Base-by-base conservation (phyloP, 2,329 filamentous ascomycete genomes). In the Colletotrichum sp. region DNA sequence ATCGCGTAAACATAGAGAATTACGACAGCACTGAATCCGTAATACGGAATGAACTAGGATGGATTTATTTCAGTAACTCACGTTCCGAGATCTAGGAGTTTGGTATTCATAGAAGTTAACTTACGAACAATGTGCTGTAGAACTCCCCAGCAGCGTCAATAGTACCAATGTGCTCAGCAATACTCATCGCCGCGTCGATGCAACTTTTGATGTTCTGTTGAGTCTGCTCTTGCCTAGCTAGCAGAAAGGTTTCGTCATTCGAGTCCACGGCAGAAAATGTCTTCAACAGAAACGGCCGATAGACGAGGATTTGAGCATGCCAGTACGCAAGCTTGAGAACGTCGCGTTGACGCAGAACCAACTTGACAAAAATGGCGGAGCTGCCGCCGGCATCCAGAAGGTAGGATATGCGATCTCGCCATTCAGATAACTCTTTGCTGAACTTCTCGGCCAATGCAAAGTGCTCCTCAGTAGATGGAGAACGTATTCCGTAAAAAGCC, bases 1-100 rank as follows among this genome's bases (percentile, higher is more conserved):
- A 88, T 87, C 7, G 83, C 82, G 64, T 85, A 86, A 1, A 88
- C 83, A 68, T 88, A 88, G 2, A 88, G 79, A 2, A 88, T 82
- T 1, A 87, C 85, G 1, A 86, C 84, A 0, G 86, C 87, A 21
- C 82, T 87, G 57, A 88, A 89, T 0, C 84, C 86, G 64, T 85
- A 86, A 69, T 88, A 88, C 26, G 85, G 85, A 3, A 81, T 83
- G 39, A 84, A 83, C 82, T 39, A 18, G 36, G 1, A 8, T 4
- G 7, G 7, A 7, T 8, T 8, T 6, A 14, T 16, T 3, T 36
- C 14, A 36, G 34, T 36, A 14, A 34, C 32, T 28, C 26, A 28
- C 26, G 26, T 28, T 28, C 26, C 26, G 26, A 28, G 26, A 28
- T 7, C 26, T 28, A 28, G 26, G 26, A 28, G 26, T 28, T 7